Evolutionary conservation across 2,329 filamentous ascomycete genomes (phyloP), one percentile per base, ranked within the genome.

Genomic region (Colletotrichum phormii): DNA sequence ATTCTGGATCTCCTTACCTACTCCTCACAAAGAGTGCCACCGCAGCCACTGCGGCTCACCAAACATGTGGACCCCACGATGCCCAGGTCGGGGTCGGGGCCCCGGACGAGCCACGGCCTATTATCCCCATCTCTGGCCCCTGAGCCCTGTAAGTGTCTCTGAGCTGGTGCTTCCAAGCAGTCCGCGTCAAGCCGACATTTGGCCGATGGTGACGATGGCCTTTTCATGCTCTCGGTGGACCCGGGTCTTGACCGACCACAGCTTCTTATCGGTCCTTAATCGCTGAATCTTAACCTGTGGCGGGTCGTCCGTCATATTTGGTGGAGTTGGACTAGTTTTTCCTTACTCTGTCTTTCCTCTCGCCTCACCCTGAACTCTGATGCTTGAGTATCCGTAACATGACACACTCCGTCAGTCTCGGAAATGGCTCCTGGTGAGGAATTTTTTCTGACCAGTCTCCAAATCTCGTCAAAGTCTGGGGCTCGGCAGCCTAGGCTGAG

Each of bases 231-330:
- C 57, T 67, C 71, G 62, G 71, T 73, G 71, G 71, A 67, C 22
- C 71, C 62, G 67, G 67, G 35, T 42, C 67, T 72, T 66, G 67
- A 72, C 62, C 67, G 68, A 71, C 63, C 54, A 51, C 62, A 72
- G 61, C 62, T 58, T 60, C 71, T 61, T 73, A 73, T 73, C 71
- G 71, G 71, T 71, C 71, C 71, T 71, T 73, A 73, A 70, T 66
- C 71, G 71, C 71, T 73, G 62, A 72, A 72, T 71, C 67, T 73
- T 33, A 60, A 58, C 37, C 51, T 33, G 37, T 63, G 62, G 71
- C 68, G 71, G 67, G 67, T 67, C 71, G 31, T 9, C 60, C 33
- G 22, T 61, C 11, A 22, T 31, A n/a, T 42, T 61, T 51, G 62
- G 73, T 73, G 73, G 69, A 65, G 64, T 69, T 73, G 55, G 18